These are phyloP conservation scores for Scortechinia acanthostroma DNA, from an alignment of 2,329 filamentous ascomycete genomes.

Conservation along the genomic window DNA sequence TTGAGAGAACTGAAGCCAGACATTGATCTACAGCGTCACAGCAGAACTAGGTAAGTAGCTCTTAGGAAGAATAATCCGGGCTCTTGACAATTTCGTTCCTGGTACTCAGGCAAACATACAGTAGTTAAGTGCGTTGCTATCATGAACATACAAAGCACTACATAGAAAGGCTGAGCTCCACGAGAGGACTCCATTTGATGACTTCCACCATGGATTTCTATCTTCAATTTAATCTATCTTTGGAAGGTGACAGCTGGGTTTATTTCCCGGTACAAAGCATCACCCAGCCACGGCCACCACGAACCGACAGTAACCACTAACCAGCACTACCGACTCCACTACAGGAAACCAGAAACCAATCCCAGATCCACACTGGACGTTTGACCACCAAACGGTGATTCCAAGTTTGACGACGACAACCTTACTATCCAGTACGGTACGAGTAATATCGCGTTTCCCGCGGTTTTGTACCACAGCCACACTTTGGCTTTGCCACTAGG, in stretches of 20 bases:
- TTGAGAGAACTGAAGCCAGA: no score
- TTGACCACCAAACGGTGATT: neutral
- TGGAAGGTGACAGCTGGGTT: neutral
- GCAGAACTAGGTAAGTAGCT: no score
- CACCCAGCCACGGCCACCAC: no score
- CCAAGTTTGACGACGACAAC: neutral
- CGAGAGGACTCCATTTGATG: neutral
- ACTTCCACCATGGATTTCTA: no score
- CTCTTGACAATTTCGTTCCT: neutral
- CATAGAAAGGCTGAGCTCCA: neutral
- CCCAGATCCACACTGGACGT: neutral
- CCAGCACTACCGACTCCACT: neutral
- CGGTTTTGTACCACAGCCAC: neutral
- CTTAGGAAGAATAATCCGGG: neutral
- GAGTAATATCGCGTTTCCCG: neutral
- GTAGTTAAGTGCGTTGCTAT: no score
- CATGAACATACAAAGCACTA: neutral
- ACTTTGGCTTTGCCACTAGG: constrained; percentile 4
- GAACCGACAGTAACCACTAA: no score
- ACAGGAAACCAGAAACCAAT: neutral
- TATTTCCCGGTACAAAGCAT: neutral
- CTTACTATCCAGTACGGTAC: neutral
- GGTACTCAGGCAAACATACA: no score
- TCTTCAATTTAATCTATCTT: neutral
- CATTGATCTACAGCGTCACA: no score